These are phyloP conservation scores for Naegleria fowleri DNA, from an alignment of 208 protist species.

Conservation along the genomic window DNA sequence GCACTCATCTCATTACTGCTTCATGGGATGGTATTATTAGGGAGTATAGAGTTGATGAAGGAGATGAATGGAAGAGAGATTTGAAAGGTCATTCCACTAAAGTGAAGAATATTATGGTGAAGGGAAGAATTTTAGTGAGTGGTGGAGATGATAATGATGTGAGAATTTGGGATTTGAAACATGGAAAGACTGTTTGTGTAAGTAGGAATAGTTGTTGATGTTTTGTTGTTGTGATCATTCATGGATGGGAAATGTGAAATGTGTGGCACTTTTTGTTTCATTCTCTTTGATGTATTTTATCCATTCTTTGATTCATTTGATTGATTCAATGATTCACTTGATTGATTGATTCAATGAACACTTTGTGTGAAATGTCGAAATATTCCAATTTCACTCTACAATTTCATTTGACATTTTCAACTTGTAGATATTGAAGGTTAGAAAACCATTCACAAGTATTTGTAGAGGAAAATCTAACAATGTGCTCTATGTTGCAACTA, in stretches of 20 bases:
- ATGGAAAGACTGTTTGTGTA: background rate
- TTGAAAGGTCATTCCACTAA: slow-evolving; percentile 7
- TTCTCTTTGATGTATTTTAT: no score
- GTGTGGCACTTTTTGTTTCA: no score
- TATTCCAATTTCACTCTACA: no score
- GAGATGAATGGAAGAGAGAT: background rate
- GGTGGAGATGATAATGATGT: slow-evolving; percentile 1
- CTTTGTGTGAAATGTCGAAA: no score
- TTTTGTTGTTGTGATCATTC: no score
- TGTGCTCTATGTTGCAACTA: background rate
- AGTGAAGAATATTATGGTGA: slow-evolving; percentile 11
- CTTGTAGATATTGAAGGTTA: background rate
- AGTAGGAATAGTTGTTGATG: background rate
- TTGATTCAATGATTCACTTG: no score
- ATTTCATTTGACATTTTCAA: background rate
- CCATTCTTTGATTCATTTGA: no score
- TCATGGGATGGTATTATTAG: slow-evolving; percentile 20
- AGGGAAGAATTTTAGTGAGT: background rate
- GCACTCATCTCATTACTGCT: background rate
- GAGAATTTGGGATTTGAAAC: slow-evolving; percentile 23
- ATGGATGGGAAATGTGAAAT: no score
- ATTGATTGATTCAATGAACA: no score
- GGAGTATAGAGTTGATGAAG: background rate
- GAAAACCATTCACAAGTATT: background rate
- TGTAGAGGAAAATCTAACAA: background rate